These are phyloP conservation scores for Globisporangium carolinianum DNA, from an alignment of 352 stramenopile species.

Conservation along the genomic window DNA sequence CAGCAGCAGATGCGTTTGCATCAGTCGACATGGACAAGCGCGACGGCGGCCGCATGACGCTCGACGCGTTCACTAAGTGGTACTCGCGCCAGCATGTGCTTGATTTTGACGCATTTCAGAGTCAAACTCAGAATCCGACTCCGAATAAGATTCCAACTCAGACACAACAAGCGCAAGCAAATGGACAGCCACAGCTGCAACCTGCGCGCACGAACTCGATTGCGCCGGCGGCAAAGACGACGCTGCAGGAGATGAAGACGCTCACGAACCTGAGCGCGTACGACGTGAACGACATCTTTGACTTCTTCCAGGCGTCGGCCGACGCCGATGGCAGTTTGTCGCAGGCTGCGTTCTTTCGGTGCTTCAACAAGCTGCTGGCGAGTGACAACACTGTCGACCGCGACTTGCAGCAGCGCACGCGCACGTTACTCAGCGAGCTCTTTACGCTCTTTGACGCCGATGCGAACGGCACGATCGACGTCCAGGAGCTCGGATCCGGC, in stretches of 20 bases:
- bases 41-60: conserved; percentile 60
- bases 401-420: conserved; percentile 32
- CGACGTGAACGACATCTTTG: conserved; percentile 83
- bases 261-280: conserved; percentile 78
- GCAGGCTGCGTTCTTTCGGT: conserved; percentile 68
- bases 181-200: neutral
- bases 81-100: conserved; percentile 38
- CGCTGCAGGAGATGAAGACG: conserved; percentile 66
- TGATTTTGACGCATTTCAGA: conserved; percentile 12
- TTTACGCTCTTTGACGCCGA: conserved; percentile 83
- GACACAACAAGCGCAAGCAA: neutral
- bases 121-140: too few species aligned
- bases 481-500: conserved; percentile 76
- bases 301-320: conserved; percentile 75
- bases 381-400: conserved; percentile 27
- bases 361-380: conserved; percentile 77
- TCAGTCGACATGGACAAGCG: conserved; percentile 54
- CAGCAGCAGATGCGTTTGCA: conserved; percentile 59
- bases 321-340: conserved; percentile 54
- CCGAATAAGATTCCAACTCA: conserved; percentile 12
- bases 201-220: conserved; percentile 2
- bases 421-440: conserved; percentile 56
- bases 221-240: conserved; percentile 15
- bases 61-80: conserved; percentile 83
- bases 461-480: conserved; percentile 74